phyloP scores from a whole-genome alignment of 306 rosid genomes.

The Glycine soja region DNA sequence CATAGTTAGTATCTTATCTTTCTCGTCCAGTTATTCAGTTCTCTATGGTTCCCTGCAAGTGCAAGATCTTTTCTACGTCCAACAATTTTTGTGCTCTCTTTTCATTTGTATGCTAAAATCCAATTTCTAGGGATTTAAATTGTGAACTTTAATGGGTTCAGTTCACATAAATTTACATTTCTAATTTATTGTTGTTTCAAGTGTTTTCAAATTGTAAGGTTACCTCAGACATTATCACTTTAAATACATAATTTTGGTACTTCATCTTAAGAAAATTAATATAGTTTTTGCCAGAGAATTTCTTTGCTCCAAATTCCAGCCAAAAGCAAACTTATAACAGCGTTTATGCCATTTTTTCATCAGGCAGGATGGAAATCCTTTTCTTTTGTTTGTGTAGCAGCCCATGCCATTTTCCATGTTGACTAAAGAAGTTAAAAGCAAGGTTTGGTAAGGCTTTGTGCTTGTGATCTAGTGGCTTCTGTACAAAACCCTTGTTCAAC shows the following conservation, averaged over 20 bases:
- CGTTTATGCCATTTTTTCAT: constrained; percentile 2
- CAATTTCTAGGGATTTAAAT: constrained; percentile 24
- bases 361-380: constrained; percentile 7
- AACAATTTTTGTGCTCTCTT: constrained; percentile 2
- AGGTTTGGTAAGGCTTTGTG: constrained; percentile 29
- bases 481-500: no score
- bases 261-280: constrained; percentile 5
- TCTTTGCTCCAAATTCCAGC: constrained; percentile 17
- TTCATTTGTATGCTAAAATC: constrained; percentile 22
- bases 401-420: constrained; percentile 22
- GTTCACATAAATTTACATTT: neutral
- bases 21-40: neutral
- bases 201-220: neutral
- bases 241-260: neutral
- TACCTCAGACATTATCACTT: neutral
- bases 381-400: constrained; percentile 28
- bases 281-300: constrained; percentile 5
- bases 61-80: constrained; percentile 18
- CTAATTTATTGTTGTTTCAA: neutral
- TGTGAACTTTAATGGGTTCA: neutral
- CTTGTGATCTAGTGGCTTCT: neutral
- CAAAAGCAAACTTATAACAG: neutral
- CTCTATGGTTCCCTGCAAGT: constrained; percentile 15
- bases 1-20: neutral
- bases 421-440: neutral